These are phyloP conservation scores for Cyclocybe aegerita DNA, from an alignment of 768 basidiomycete species.

Conservation along the genomic window DNA sequence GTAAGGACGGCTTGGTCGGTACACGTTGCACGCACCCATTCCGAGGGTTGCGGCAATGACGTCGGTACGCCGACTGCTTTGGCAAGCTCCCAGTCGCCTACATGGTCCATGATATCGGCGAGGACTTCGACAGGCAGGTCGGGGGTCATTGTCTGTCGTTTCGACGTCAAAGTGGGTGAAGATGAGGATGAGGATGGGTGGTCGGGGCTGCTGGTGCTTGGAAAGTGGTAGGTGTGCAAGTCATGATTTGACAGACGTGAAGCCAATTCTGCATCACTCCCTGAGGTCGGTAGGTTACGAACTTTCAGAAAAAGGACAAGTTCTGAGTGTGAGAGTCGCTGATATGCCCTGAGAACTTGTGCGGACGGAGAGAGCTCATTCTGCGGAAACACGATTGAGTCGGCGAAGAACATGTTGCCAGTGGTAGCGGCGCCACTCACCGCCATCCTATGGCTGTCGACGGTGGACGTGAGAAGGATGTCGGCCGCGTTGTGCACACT, in stretches of 20 bases:
- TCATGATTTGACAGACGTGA: constrained; percentile 75
- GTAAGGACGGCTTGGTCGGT: constrained; percentile 75
- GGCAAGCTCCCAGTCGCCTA: constrained; percentile 84
- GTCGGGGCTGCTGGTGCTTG: constrained; percentile 26
- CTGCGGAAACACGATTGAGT: constrained; percentile 22
- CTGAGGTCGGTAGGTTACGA: constrained; percentile 65
- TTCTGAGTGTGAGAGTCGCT: constrained; percentile 63
- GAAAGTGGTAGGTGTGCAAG: constrained; percentile 69
- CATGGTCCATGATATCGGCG: constrained; percentile 72
- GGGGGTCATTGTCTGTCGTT: constrained; percentile 37
- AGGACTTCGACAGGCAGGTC: constrained; percentile 78
- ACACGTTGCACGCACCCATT: constrained; percentile 70
- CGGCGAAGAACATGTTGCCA: constrained; percentile 2
- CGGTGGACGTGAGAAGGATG: not conserved
- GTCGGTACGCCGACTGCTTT: constrained; percentile 77
- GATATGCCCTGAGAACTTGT: constrained; percentile 68
- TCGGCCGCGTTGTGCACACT: not conserved
- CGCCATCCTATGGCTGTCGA: constrained; percentile 28
- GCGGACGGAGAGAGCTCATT: constrained; percentile 35
- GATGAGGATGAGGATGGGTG: constrained; percentile 28
- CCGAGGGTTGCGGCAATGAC: constrained; percentile 58
- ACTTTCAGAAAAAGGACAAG: constrained; percentile 75
- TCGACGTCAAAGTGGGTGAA: constrained; percentile 26
- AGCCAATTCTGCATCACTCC: constrained; percentile 63
- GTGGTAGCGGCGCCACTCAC: constrained; percentile 26